Percentiles rank a stretch among this genome's conserved stretches.
Evolutionary conservation across 1,284 basidiomycete species (phyloP).

Genomic region (Salmacisia buchloeana): DNA sequence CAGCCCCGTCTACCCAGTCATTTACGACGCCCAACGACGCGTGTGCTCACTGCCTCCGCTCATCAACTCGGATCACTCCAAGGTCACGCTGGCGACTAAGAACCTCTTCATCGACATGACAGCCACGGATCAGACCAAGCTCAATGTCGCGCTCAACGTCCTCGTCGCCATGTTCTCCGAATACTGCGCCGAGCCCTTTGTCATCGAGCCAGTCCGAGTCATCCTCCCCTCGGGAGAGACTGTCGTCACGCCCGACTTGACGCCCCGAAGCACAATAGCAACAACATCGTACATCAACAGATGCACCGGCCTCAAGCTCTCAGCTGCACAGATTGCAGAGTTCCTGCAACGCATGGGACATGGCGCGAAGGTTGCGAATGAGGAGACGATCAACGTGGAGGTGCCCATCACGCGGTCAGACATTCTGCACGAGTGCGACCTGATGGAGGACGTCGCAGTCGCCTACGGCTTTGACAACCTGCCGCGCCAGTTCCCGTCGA

Average conservation of each 20-base stretch:
- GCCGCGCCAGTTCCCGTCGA: conserved; percentile 80
- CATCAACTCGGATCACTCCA: conserved; percentile 62
- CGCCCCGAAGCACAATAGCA: conserved; percentile 67
- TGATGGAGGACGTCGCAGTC: conserved; percentile 97
- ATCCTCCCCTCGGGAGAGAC: conserved; percentile 58
- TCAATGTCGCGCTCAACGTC: conserved; percentile 90
- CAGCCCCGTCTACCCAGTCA: conserved; percentile 93
- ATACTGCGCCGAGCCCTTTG: conserved; percentile 85
- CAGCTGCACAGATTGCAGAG: conserved; percentile 60
- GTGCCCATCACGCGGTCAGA: conserved; percentile 90
- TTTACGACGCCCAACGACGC: conserved; percentile 79
- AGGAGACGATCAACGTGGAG: conserved; percentile 65
- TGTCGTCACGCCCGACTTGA: conserved; percentile 74
- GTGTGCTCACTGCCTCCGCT: conserved; percentile 98
- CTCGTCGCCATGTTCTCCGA: conserved; percentile 95
- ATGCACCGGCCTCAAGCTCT: conserved; percentile 77
- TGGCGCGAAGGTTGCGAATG: conserved; percentile 48
- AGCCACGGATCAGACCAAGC: conserved; percentile 94
- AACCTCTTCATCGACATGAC: conserved; percentile 97
- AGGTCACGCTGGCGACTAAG: conserved; percentile 87
- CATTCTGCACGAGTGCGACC: conserved; percentile 94
- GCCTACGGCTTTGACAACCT: conserved; percentile 98
- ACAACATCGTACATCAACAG: conserved; percentile 88
- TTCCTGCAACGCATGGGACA: conserved; percentile 70
- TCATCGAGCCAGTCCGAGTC: conserved; percentile 43